Base-by-base conservation (phyloP, 768 basidiomycete species). In the Naematelia encephala region DNA sequence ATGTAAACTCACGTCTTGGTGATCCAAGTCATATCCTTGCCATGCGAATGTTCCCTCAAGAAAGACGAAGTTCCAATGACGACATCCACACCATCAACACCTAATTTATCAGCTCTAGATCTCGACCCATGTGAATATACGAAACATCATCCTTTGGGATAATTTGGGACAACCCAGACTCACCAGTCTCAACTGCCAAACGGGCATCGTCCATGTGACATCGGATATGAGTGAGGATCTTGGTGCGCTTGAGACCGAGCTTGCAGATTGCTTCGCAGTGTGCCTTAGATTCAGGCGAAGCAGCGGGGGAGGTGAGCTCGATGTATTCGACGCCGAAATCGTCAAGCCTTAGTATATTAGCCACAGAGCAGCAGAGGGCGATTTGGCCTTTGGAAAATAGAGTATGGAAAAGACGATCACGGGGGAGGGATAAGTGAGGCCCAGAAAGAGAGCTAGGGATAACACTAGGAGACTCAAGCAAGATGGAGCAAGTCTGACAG, bases 171-270 rank as follows among this genome's bases (percentile, higher is more conserved):
- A 26, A 5, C 8, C 43, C 25, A 19, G 19, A 69, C 83, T 60
- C 62, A 88, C 92, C 93, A 63, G 96, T 98, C 81, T 98, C 94
- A 54, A 98, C 93, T 34, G 96, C 96, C 72, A 97, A 91, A 53
- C 90, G 85, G 12, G 96, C 96, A 80, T 99, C 96, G 73, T 98
- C 93, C 96, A 99, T 98, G 78, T 99, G 96, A 79, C 96, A 99
- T 47, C 96, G 86, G 69, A 99, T 98, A 81, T 99, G 96, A 4
- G 96, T 99, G 62, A 98, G 84, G 78, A 98, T 92, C 84, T 78
- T 78, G 73, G 77, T 71, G 48, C 61, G 83, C 82, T 90, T 91
- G 78, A 98, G 82, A 1, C 93, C 92, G 67, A 98, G 90, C 83
- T 91, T 93, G 86, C 96, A 99, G 79, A 99, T 99, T 47, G 90